Evolutionary conservation across 1,139 yeast genomes (phyloP), one percentile per base, ranked within the genome.

Genomic region (Debaryomyces singareniensis): DNA sequence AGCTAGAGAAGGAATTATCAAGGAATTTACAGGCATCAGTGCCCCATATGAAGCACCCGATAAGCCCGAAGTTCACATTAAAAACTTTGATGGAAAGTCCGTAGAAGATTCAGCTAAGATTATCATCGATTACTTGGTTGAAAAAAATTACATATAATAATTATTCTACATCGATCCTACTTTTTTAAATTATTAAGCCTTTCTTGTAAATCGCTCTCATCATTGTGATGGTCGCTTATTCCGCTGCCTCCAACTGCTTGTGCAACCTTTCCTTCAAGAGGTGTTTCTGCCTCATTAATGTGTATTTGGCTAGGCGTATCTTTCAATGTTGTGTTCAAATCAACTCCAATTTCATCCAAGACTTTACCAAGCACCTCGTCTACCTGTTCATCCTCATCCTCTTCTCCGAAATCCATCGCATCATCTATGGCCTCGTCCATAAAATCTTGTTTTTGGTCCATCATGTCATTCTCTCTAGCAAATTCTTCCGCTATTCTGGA

Each of bases 381-480:
- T 10, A 85, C 83, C 51, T 91, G 96, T 44, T 85, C 96, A 42
- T 81, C 87, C 43, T 78, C 81, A 31, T 68, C 71, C 34, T 71
- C 79, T 34, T 70, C 82, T 30, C 79, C 87, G 51, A 79, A 85
- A 33, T 82, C 94, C 87, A 89, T 85, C 16, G 91, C 81, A 52
- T 89, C 96, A 51, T 91, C 98, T 44, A 93, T 81, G 10, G 96
- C 95, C 51, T 91, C 98, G 53, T 91, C 98, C 85, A 91, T 93
- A 74, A 91, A 86, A 51, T 93, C 99, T 54, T 91, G 97, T 47
- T 95, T 81, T 59, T 91, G 98, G 55, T 91, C 97, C 97, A 91
- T 91, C 51, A 93, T 64, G 51, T 91, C 98, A 55, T 84, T 86
- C 52, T 91, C 95, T 48, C 76, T 78, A 45, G 93, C 95, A 57